Evolutionary conservation across 768 basidiomycete genomes (phyloP).

Genomic region (Phanerochaete sordida): DNA sequence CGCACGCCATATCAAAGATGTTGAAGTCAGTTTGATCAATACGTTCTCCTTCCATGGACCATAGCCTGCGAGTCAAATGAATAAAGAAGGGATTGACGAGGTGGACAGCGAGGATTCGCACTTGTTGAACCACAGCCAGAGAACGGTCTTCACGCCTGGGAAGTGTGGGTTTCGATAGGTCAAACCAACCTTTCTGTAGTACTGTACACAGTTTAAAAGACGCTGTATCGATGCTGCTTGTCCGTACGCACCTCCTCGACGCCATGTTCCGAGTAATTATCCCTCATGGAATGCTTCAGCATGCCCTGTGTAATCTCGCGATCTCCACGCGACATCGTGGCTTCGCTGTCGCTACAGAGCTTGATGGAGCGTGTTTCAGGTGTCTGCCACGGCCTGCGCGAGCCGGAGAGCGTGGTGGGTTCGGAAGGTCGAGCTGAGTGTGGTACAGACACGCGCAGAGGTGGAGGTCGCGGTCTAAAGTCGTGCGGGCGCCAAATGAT

Average conservation of each 20-base stretch:
- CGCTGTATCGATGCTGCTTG: neutral
- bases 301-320: slow-evolving; percentile 18
- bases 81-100: too few species aligned
- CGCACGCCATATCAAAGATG: slow-evolving; percentile 60
- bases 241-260: slow-evolving; percentile 49
- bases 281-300: slow-evolving; percentile 42
- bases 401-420: too few species aligned
- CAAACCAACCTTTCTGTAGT: slow-evolving; percentile 60
- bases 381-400: too few species aligned
- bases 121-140: slow-evolving; percentile 53
- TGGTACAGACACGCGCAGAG: too few species aligned
- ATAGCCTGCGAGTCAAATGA: slow-evolving; percentile 34
- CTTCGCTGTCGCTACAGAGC: neutral
- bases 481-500: too few species aligned
- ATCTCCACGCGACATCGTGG: slow-evolving; percentile 22
- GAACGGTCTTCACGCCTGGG: slow-evolving; percentile 55
- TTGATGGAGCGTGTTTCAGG: too few species aligned
- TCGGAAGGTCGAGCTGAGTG: too few species aligned
- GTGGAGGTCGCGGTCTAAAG: too few species aligned
- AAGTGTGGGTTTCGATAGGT: slow-evolving; percentile 75
- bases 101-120: too few species aligned
- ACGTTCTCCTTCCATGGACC: slow-evolving; percentile 31
- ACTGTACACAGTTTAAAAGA: slow-evolving; percentile 31
- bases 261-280: slow-evolving; percentile 48
- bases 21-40: slow-evolving; percentile 24